Conservation (phyloP, 371 early-diverging fungal species). For the Mortierella sp. region DNA sequence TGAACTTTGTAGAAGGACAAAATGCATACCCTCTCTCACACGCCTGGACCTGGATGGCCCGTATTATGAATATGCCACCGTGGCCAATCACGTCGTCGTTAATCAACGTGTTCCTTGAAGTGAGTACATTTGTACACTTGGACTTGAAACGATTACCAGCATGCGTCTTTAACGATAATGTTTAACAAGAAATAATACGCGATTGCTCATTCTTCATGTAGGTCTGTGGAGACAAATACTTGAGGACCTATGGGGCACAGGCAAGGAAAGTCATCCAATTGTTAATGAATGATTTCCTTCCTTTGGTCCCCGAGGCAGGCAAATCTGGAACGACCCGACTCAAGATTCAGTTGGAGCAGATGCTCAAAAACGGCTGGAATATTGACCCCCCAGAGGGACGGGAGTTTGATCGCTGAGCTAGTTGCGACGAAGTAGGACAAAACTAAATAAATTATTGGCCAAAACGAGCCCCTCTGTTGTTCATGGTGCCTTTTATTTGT, state of each 20-base stretch:
- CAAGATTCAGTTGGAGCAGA: slow-evolving; percentile 24
- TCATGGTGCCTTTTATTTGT: no score
- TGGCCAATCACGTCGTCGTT: slow-evolving; percentile 78
- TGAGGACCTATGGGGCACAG: slow-evolving; percentile 31
- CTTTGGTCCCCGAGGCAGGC: slow-evolving; percentile 39
- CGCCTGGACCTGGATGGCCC: slow-evolving; percentile 87
- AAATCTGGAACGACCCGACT: slow-evolving; percentile 23
- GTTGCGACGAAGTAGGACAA: no score
- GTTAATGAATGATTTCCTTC: slow-evolving; percentile 21
- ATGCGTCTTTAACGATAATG: no score
- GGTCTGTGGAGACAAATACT: slow-evolving; percentile 39
- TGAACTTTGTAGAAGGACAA: slow-evolving; percentile 52
- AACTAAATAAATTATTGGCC: no score
- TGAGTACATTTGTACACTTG: slow-evolving; percentile 5
- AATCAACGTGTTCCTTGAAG: slow-evolving; percentile 74
- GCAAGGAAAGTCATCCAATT: slow-evolving; percentile 28
- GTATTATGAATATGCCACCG: slow-evolving; percentile 81
- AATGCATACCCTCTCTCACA: slow-evolving; percentile 70
- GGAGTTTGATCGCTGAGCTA: slow-evolving; percentile 4
- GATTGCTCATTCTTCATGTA: slow-evolving; percentile 2
- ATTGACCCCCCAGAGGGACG: slow-evolving; percentile 30
- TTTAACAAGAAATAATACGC: no score
- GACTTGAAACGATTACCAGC: no score
- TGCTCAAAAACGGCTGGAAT: slow-evolving; percentile 18
- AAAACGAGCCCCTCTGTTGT: no score